Percentiles rank a stretch among this genome's conserved stretches.
phyloP scores from a whole-genome alignment of 495 filamentous ascomycete genomes.

The Talaromyces liani region DNA sequence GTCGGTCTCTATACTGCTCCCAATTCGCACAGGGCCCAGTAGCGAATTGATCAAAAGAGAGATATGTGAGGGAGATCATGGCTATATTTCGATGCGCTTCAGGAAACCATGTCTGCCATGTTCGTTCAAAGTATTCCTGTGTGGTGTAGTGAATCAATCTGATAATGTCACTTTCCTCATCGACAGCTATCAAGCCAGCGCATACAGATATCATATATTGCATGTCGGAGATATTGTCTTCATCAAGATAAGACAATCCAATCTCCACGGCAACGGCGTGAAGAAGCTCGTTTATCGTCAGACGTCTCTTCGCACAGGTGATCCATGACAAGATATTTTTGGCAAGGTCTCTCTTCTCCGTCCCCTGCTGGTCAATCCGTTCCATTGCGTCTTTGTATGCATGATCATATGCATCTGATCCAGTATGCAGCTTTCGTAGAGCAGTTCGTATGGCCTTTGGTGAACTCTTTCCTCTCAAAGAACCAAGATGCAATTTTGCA shows the following conservation, averaged over 20 bases:
- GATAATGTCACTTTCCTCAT: conserved; percentile 34
- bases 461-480: neutral
- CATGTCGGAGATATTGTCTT: conserved; percentile 28
- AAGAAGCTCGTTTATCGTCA: conserved; percentile 36
- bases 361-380: conserved; percentile 5
- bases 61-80: conserved; percentile 14
- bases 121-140: conserved; percentile 38
- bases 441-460: neutral
- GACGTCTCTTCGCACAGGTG: conserved; percentile 22
- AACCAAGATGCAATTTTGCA: conserved; percentile 5
- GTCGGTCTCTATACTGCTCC: conserved; percentile 8
- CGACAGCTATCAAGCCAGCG: conserved; percentile 44
- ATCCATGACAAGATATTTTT: conserved; percentile 7
- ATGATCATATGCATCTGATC: neutral
- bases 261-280: conserved; percentile 39
- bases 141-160: conserved; percentile 49
- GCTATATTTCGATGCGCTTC: conserved; percentile 10
- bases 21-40: neutral
- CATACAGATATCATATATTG: conserved; percentile 39
- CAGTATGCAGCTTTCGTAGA: neutral
- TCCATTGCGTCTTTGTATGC: conserved; percentile 10
- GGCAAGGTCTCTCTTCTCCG: neutral
- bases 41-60: conserved; percentile 12
- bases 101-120: conserved; percentile 13
- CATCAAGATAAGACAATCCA: conserved; percentile 23